phyloP scores from a whole-genome alignment of 176 grass and related monocot species.

The Bromus sterilis region DNA sequence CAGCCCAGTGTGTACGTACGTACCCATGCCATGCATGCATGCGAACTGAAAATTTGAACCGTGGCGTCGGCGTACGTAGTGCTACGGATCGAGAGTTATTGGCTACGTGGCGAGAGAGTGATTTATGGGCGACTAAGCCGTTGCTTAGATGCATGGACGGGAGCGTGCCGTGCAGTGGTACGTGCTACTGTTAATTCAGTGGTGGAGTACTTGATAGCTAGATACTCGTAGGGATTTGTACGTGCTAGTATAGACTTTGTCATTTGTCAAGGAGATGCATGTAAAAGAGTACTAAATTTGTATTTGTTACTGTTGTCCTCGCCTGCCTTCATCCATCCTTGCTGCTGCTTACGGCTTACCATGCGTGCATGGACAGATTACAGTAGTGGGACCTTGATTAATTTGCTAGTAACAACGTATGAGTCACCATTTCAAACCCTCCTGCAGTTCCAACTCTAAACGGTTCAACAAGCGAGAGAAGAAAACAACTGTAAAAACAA shows the following conservation, averaged over 20 bases:
- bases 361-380: not conserved
- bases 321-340: not conserved
- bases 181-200: too few species aligned
- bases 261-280: not conserved
- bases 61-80: too few species aligned
- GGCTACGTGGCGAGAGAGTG: not conserved
- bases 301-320: not conserved
- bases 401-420: not conserved
- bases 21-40: not conserved
- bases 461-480: too few species aligned
- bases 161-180: too few species aligned
- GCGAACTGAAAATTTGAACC: constrained; percentile 19
- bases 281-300: not conserved
- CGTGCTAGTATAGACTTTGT: not conserved
- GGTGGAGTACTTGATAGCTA: not conserved
- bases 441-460: too few species aligned
- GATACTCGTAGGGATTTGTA: not conserved
- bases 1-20: too few species aligned
- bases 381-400: not conserved
- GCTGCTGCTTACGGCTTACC: too few species aligned
- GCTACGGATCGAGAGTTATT: too few species aligned
- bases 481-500: too few species aligned
- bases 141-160: not conserved
- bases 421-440: not conserved
- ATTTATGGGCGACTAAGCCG: not conserved